Base-by-base conservation (phyloP, 805 yeast species). In the Ogataea paraovalis region DNA sequence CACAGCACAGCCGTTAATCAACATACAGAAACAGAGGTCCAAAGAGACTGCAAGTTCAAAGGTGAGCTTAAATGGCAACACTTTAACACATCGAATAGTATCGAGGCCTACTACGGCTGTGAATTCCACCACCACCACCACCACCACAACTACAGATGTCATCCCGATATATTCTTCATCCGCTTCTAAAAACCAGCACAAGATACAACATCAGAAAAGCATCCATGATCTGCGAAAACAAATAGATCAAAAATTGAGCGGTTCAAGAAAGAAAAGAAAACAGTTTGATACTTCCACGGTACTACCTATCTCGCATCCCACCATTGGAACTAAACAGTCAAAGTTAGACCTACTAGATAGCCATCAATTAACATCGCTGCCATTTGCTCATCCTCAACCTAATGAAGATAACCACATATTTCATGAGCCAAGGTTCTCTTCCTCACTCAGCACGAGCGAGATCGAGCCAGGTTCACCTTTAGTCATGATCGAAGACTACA, bases 401-500 rank as follows among this genome's bases (percentile, higher is more conserved):
- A 30, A 32, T 23, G 18, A 44, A 19, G 54, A 25, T 25, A 25
- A 25, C 28, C 28, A 25, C 28, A 7, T 25, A n/a, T n/a, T n/a
- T n/a, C 3, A 13, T 14, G 19, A 27, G 9, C 36, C 43, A 9
- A 30, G 39, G 25, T 71, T 69, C 14, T 34, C 38, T 7, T 32
- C 36, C 6, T 32, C 36, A 32, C 12, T 14, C 14, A 32, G 36
- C 1, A 25, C 4, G 5, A 30, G 4, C 12, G 34, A 30, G 16
- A 30, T 14, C 8, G 37, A 34, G 27, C 30, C 18, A 12, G 22
- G 39, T n/a, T 44, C 46, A 27, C 43, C 47, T 20, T 50, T 62
- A 23, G 79, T 80, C 1, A 60, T 80, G 18, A 74, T 80, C 9
- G 86, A 80, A 54, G 86, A 80, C 55, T 80, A 80, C 57, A 69